Percentiles rank a stretch among this genome's conserved stretches.
Conservation (phyloP, 371 early-diverging fungal genomes). For the Coemansia sp. region DNA sequence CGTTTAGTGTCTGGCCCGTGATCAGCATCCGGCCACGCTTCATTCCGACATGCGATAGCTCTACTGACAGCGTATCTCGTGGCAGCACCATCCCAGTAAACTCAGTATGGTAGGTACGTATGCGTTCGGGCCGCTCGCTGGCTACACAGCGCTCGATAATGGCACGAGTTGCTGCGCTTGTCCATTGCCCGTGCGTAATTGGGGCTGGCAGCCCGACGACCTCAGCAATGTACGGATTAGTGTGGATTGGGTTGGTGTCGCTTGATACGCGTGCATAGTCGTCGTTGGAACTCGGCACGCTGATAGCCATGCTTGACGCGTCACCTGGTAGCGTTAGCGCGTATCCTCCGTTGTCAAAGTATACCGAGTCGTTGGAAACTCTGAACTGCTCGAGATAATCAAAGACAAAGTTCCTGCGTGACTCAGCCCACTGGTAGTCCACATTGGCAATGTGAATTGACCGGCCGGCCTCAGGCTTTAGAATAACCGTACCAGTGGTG, state of each 20-base stretch:
- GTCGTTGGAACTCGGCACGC: conserved; percentile 69
- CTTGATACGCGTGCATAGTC: conserved; percentile 68
- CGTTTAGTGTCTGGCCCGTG: conserved; percentile 82
- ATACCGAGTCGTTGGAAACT: background rate
- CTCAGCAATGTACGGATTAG: conserved; percentile 92
- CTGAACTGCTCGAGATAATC: background rate
- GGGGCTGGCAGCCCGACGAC: conserved; percentile 86
- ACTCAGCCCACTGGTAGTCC: conserved; percentile 64
- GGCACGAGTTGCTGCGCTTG: conserved; percentile 87
- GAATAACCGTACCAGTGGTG: conserved; percentile 72
- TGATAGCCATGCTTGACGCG: too few species aligned
- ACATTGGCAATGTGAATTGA: conserved; percentile 73
- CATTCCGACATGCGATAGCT: conserved; percentile 92
- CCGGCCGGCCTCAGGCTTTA: conserved; percentile 60
- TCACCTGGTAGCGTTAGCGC: conserved; percentile 58
- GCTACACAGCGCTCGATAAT: conserved; percentile 92
- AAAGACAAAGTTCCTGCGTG: conserved; percentile 55
- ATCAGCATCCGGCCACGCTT: conserved; percentile 91
- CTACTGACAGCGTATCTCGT: conserved; percentile 80
- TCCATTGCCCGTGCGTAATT: conserved; percentile 99
- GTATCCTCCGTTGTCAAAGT: conserved; percentile 76
- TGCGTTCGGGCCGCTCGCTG: conserved; percentile 86
- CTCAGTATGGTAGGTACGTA: conserved; percentile 79
- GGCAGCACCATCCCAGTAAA: conserved; percentile 94
- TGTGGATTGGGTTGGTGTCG: conserved; percentile 94